Conservation (phyloP, 306 rosid species). For the Rubus idaeus region DNA sequence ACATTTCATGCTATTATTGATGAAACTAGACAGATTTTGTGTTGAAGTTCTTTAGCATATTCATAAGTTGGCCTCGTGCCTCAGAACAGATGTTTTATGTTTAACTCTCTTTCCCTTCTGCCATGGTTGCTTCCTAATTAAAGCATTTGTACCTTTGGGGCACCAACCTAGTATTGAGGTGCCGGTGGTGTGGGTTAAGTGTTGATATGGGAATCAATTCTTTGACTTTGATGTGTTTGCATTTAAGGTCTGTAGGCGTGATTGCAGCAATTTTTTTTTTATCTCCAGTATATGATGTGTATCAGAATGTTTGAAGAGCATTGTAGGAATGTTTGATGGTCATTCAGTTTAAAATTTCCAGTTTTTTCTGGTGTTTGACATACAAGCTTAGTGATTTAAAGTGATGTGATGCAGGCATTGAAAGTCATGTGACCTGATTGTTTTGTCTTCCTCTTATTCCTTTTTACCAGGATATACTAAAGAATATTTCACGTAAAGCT, state of each 20-base stretch:
- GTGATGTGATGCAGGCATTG: slow-evolving; percentile 12
- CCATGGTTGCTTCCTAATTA: not conserved
- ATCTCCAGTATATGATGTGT: not conserved
- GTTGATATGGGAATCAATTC: not conserved
- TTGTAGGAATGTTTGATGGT: not conserved
- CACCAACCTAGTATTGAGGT: not conserved
- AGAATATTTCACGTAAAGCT: slow-evolving; percentile 39
- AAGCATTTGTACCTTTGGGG: not conserved
- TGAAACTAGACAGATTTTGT: not conserved
- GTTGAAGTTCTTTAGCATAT: not conserved
- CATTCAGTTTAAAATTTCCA: not conserved
- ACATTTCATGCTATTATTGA: not conserved
- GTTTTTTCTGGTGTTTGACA: not conserved
- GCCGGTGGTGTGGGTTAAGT: not conserved
- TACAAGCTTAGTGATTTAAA: slow-evolving; percentile 7
- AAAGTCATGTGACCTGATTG: slow-evolving; percentile 17
- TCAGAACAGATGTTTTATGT: not conserved
- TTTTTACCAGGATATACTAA: slow-evolving; percentile 58
- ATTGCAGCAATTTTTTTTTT: not conserved
- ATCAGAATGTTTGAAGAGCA: not conserved
- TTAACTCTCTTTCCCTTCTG: not conserved
- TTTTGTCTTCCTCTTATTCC: slow-evolving; percentile 33
- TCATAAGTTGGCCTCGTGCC: not conserved
- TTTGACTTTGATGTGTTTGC: not conserved
- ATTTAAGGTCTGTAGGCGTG: not conserved